Base-by-base conservation (phyloP, 1,284 basidiomycete species). In the Schizopora paradoxa region DNA sequence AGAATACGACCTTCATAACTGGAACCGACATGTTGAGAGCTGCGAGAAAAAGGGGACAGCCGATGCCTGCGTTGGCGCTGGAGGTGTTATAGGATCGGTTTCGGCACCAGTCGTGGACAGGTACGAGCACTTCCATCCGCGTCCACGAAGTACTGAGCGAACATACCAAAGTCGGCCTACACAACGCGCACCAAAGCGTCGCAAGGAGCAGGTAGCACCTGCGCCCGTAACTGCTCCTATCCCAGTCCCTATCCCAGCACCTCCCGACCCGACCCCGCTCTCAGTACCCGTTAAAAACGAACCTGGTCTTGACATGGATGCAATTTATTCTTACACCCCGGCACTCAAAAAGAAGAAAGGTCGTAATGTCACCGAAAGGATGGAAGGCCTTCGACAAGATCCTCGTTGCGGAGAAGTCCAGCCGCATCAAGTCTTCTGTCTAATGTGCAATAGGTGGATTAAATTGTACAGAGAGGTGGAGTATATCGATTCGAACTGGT, bases 401-500 rank as follows among this genome's bases (percentile, higher is more conserved):
- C 25, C 45, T 10, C 45, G 49, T 4, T 37, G 27, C 18, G 45
- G 49, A 6, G 34, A 51, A 21, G 49, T 51, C 26, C 39, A 31
- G 4, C 45, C 45, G 11, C 42, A 47, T 23, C 45, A 47, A 16
- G 49, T 51, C 8, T 51, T 40, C 21, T 51, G 49, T 26, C 39
- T 38, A 18, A 43, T 48, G 45, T 51, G 49, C 21, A 34, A 44
- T 19, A 47, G 44, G 21, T 51, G 45, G 49, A 47, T 51, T n/a
- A 51, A 51, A 29, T 29, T 51, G 8, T 47, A 47, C 34, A 47
- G 36, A 26, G 49, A 51, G 2, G 45, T 51, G 11, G 27, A 34
- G 5, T 51, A 51, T 28, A 38, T 51, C 10, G 49, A 51, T 25
- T 47, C 49, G 14, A 51, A 51, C 26, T 51, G 49, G 49, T 27